These are phyloP conservation scores for Umbelopsis sp. DNA, from an alignment of 192 early-diverging fungal genomes.

Conservation along the genomic window DNA sequence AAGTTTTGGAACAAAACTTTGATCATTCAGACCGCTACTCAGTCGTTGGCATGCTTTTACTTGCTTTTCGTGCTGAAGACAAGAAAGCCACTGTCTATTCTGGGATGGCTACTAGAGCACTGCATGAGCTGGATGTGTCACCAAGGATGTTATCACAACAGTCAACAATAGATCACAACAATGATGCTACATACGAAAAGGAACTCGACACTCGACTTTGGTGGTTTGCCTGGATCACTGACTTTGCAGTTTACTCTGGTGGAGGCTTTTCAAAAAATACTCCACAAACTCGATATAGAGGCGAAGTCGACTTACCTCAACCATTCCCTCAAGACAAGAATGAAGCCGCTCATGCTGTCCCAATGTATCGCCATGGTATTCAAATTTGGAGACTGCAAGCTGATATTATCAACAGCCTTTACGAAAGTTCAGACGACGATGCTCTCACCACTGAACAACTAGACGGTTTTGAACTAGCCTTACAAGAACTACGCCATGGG, in stretches of 20 bases:
- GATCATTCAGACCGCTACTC: conserved; percentile 35
- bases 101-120: conserved; percentile 29
- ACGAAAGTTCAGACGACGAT: conserved; percentile 29
- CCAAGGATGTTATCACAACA: conserved; percentile 28
- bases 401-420: conserved; percentile 31
- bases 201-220: conserved; percentile 44
- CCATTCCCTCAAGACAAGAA: conserved; percentile 36
- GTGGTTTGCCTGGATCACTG: conserved; percentile 40
- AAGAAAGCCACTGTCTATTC: conserved; percentile 29
- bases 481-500: conserved; percentile 10
- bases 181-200: conserved; percentile 27
- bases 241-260: conserved; percentile 35
- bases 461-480: conserved; percentile 22
- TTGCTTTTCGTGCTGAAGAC: conserved; percentile 26
- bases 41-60: conserved; percentile 25
- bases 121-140: conserved; percentile 35
- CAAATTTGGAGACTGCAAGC: conserved; percentile 36
- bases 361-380: conserved; percentile 20
- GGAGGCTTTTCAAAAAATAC: conserved; percentile 25
- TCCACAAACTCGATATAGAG: conserved; percentile 23
- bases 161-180: conserved; percentile 13
- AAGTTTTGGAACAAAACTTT: conserved; percentile 31
- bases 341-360: conserved; percentile 24
- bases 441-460: conserved; percentile 31
- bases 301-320: conserved; percentile 27